A percentile compares a stretch with the other conserved stretches of the same genome.
phyloP scores from a whole-genome alignment of 345 rosid genomes.

The Eucalyptus viminalis region DNA sequence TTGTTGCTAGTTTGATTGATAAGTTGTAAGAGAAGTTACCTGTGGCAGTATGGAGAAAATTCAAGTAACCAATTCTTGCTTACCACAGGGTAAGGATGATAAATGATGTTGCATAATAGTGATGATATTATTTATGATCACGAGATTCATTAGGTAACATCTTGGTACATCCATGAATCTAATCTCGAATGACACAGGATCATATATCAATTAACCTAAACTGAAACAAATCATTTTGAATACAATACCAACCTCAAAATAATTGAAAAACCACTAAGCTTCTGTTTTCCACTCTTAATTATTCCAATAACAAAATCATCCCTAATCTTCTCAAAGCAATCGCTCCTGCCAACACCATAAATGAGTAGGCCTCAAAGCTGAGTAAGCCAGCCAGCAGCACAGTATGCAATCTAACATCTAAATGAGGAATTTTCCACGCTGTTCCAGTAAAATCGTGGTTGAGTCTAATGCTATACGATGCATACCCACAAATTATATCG shows the following conservation, averaged over 20 bases:
- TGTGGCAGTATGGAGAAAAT: neutral
- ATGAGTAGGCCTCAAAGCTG: neutral
- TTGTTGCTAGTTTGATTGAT: neutral
- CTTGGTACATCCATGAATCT: neutral
- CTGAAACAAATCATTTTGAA: neutral
- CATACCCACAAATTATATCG: neutral
- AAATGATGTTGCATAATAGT: neutral
- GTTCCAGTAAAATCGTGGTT: neutral
- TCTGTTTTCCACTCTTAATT: neutral
- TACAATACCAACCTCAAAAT: neutral
- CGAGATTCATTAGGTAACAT: neutral
- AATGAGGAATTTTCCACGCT: neutral
- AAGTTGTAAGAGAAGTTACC: neutral
- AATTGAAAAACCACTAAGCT: neutral
- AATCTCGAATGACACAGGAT: neutral
- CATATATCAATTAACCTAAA: neutral
- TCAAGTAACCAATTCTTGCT: neutral
- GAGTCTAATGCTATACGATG: neutral
- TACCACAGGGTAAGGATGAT: neutral
- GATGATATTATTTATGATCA: neutral
- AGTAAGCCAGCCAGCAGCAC: neutral
- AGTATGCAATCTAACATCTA: neutral
- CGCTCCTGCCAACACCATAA: neutral
- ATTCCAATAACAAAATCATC: neutral
- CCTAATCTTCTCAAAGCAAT: neutral